Base-by-base conservation (phyloP, 345 rosid genomes). In the Capsella bursapastoris region DNA sequence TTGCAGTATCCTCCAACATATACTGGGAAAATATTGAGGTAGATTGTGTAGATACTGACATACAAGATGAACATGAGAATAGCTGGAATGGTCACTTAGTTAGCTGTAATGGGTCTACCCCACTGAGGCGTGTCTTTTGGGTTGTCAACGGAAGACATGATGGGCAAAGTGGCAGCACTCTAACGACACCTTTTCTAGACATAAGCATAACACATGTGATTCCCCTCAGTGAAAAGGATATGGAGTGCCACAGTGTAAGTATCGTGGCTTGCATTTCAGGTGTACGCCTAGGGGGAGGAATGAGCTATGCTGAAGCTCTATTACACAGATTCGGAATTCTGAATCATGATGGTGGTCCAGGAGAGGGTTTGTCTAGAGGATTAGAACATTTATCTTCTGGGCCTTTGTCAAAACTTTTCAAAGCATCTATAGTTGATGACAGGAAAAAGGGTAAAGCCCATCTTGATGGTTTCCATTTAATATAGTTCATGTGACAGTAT, bases 271-370 rank as follows among this genome's bases (percentile, higher is more conserved):
- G 90, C 66, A 73, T 95, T 74, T 92, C 96, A 71, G 97, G 97
- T 71, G 82, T 95, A 71, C 90, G 91, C 57, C 87, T 95, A 68
- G 97, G 98, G 45, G 99, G 99, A 77, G 99, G 99, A 77, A 90
- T 95, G 98, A 87, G 82, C 82, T 92, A 92, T 80, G 81, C 94
- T 5, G 99, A 95, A 85, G 80, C 90, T 68, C 82, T 95, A 41
- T 83, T 95, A 75, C 99, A 92, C 68, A 86, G 89, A n/a, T 95
- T 95, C 72, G 96, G 99, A 74, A 85, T 95, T 80, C 79, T 95
- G 71, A 96, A 87, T 59, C 86, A 83, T 62, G 91, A 92, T 88
- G 99, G 97, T 78, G 92, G 98, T 81, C 99, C 99, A 45, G 96
- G 99, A 44, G 82, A 83, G 83, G 96, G 84, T 45, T 87, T 95